Conservation (phyloP, 2,329 filamentous ascomycete genomes). For the Cadophora sp. region DNA sequence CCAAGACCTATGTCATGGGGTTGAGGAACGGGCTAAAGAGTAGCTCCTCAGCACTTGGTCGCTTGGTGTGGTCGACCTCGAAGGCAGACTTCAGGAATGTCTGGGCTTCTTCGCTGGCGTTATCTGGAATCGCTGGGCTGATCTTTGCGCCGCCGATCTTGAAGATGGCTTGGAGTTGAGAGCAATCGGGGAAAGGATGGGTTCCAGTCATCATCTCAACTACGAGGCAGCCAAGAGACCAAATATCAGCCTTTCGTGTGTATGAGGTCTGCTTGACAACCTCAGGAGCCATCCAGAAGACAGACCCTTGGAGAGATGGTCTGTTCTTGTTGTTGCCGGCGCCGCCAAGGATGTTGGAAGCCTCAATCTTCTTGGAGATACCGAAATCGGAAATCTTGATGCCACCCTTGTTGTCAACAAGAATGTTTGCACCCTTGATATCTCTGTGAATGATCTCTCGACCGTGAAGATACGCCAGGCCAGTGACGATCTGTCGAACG, state of each 20-base stretch:
- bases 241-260: slow-evolving; percentile 98
- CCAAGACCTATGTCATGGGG: slow-evolving; percentile 62
- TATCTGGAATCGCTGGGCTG: slow-evolving; percentile 85
- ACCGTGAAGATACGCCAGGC: slow-evolving; percentile 91
- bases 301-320: slow-evolving; percentile 90
- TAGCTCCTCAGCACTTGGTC: slow-evolving; percentile 90
- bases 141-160: slow-evolving; percentile 92
- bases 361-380: slow-evolving; percentile 97
- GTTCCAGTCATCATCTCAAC: slow-evolving; percentile 99
- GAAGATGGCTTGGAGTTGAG: slow-evolving; percentile 97
- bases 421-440: slow-evolving; percentile 98
- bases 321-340: slow-evolving; percentile 72
- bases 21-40: slow-evolving; percentile 83
- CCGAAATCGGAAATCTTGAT: slow-evolving; percentile 99
- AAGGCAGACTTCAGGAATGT: slow-evolving; percentile 89
- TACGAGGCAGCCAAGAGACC: slow-evolving; percentile 94
- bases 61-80: slow-evolving; percentile 91
- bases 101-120: slow-evolving; percentile 83
- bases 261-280: slow-evolving; percentile 98
- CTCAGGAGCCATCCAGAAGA: slow-evolving; percentile 99
- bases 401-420: slow-evolving; percentile 98
- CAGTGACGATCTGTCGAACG: slow-evolving; percentile 91
- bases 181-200: slow-evolving; percentile 96
- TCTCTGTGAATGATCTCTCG: slow-evolving; percentile 97
- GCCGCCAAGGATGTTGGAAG: slow-evolving; percentile 78